These are phyloP conservation scores for Phytophthora hibernalis DNA, from an alignment of 352 stramenopile genomes.

Conservation along the genomic window DNA sequence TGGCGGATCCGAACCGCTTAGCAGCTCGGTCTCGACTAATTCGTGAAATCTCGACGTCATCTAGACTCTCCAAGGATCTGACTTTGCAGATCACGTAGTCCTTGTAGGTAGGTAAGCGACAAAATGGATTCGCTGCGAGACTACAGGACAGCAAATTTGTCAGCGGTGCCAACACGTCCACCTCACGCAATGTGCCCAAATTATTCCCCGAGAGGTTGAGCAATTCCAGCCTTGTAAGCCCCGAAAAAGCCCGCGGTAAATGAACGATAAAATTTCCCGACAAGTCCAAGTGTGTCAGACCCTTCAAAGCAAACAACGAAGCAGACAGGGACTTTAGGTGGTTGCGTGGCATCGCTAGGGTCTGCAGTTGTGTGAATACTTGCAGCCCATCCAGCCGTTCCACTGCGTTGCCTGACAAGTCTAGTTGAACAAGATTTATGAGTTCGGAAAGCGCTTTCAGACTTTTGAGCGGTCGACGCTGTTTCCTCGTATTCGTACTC, in stretches of 20 bases:
- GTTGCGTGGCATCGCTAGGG: conserved; percentile 67
- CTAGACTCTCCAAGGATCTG: conserved; percentile 62
- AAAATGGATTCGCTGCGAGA: conserved; percentile 78
- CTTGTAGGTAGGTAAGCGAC: conserved; percentile 74
- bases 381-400: conserved; percentile 67
- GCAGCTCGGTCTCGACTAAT: conserved; percentile 64
- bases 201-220: conserved; percentile 82
- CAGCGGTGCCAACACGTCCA: conserved; percentile 65
- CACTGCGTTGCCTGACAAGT: conserved; percentile 75
- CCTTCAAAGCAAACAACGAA: conserved; percentile 52
- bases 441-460: conserved; percentile 58
- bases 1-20: conserved; percentile 62
- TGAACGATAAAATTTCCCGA: conserved; percentile 86
- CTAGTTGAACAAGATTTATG: conserved; percentile 55
- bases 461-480: conserved; percentile 66
- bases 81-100: conserved; percentile 81
- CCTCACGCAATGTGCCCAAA: conserved; percentile 71
- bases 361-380: conserved; percentile 48
- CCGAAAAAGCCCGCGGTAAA: conserved; percentile 61
- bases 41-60: conserved; percentile 56
- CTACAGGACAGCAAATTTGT: conserved; percentile 68
- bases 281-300: conserved; percentile 63
- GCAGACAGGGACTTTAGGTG: conserved; percentile 69
- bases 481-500: conserved; percentile 56
- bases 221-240: conserved; percentile 58